Base-by-base conservation (phyloP, 2,329 filamentous ascomycete species). In the Fusarium fracticaudum region DNA sequence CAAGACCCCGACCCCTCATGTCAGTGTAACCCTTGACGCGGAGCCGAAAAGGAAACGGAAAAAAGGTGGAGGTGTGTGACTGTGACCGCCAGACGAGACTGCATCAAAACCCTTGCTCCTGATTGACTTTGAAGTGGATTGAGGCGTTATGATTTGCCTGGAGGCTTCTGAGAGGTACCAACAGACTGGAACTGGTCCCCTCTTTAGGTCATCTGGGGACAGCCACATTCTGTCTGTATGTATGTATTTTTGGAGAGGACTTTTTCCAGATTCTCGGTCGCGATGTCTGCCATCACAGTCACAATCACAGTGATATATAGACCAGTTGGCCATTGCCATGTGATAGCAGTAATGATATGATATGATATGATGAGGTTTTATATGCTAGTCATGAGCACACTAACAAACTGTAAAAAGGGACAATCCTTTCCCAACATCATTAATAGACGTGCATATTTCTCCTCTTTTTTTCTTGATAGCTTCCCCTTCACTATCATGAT, bases 401-500 rank as follows among this genome's bases (percentile, higher is more conserved):
- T 24, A 53, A 7, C 18, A 26, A 51, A 24, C 17, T 43, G 43
- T n/a, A 33, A 29, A 62, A 40, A 20, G 22, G 3, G 63, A 18
- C 35, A 65, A 65, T 63, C 63, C 40, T 29, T 44, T 51, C 31
- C 45, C 18, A 43, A 40, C 15, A 17, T 29, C 38, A 44, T 45
- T 50, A 51, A 45, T 31, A 64, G 35, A 41, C 31, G 35, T 67
- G 53, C 40, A 53, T 62, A 26, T 41, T 35, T 59, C 60, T 70
- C 60, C 53, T 70, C 53, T 70, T 69, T 69, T 60, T 60, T 47
- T 45, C 45, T 59, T 70, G 59, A 70, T 70, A 24, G 59, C 51
- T 59, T 70, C 59, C 44, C 29, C 13, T 47, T 64, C 51, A 9
- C 37, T 37, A 35, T 53, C 38, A 18, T 57, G 29, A 31, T 59